Evolutionary conservation across 345 rosid genomes (phyloP).

Genomic region (Nephelium lappaceum): DNA sequence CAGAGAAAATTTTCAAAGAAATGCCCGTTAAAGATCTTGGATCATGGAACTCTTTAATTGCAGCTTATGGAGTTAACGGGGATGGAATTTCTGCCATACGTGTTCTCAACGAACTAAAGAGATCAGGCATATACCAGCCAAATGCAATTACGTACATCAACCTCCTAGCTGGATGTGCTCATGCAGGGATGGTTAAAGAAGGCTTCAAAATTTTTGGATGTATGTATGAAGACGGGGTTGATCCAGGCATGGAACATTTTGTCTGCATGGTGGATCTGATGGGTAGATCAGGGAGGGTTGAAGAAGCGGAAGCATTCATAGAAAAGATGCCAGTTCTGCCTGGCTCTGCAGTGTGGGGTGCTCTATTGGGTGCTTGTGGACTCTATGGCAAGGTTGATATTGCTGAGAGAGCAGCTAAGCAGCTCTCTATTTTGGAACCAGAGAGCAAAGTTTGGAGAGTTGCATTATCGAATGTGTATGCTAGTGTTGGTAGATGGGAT

Average conservation of each 20-base stretch:
- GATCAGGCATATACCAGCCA: constrained; percentile 15
- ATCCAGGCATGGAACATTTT: constrained; percentile 46
- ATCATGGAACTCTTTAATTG: constrained; percentile 52
- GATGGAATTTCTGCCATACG: constrained; percentile 29
- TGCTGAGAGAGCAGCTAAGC: constrained; percentile 29
- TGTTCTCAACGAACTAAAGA: constrained; percentile 24
- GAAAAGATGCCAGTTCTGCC: constrained; percentile 27
- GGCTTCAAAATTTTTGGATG: constrained; percentile 38
- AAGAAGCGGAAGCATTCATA: constrained; percentile 52
- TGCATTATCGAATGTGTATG: constrained; percentile 36
- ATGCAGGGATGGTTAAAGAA: constrained; percentile 46
- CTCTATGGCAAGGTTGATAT: constrained; percentile 2
- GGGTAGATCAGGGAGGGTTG: constrained; percentile 51
- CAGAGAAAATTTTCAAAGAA: constrained; percentile 33
- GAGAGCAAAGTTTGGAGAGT: constrained; percentile 35
- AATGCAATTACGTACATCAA: constrained; percentile 43
- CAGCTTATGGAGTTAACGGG: constrained; percentile 49
- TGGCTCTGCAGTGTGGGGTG: constrained; percentile 18
- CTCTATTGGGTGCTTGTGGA: constrained; percentile 37
- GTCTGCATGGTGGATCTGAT: constrained; percentile 56
- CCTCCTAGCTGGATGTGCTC: constrained; percentile 49
- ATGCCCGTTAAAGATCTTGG: constrained; percentile 39
- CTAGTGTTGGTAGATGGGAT: constrained; percentile 35
- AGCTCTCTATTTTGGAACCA: constrained; percentile 28
- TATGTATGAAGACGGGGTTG: constrained; percentile 31